Evolutionary conservation across 2,329 filamentous ascomycete species (phyloP).

Genomic region (Myotisia sp.): DNA sequence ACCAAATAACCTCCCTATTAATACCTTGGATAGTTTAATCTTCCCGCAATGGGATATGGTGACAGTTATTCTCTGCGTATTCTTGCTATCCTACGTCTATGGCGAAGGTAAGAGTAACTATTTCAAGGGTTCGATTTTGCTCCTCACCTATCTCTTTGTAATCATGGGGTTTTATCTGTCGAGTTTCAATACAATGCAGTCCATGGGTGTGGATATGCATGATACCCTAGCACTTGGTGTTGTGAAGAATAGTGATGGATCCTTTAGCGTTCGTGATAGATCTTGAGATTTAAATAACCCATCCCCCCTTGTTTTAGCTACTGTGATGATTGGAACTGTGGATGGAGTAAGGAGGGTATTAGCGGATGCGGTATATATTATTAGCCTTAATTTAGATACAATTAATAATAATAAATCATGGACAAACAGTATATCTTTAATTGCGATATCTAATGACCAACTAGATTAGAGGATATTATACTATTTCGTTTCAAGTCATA

Average conservation of each 20-base stretch:
- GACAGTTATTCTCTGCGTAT: conserved; percentile 87
- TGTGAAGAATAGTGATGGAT: conserved; percentile 3
- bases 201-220: conserved; percentile 34
- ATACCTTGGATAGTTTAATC: conserved; percentile 46
- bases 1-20: conserved; percentile 8
- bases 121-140: conserved; percentile 93
- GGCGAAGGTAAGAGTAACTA: conserved; percentile 99
- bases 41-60: conserved; percentile 99
- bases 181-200: conserved; percentile 43
- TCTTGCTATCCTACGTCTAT: conserved; percentile 93
- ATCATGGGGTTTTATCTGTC: conserved; percentile 85
- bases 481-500: no score
- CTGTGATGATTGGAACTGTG: no score
- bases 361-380: no score
- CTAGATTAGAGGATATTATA: no score
- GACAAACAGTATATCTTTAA: no score
- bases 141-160: conserved; percentile 86
- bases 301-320: no score
- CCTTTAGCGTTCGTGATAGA: conserved; percentile 1
- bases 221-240: conserved; percentile 29
- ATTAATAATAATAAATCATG: background rate
- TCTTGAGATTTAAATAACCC: no score
- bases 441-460: no score
- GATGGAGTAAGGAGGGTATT: no score
- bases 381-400: no score